Conservation (phyloP, 2,329 filamentous ascomycete genomes). For the Penicillium sp. region DNA sequence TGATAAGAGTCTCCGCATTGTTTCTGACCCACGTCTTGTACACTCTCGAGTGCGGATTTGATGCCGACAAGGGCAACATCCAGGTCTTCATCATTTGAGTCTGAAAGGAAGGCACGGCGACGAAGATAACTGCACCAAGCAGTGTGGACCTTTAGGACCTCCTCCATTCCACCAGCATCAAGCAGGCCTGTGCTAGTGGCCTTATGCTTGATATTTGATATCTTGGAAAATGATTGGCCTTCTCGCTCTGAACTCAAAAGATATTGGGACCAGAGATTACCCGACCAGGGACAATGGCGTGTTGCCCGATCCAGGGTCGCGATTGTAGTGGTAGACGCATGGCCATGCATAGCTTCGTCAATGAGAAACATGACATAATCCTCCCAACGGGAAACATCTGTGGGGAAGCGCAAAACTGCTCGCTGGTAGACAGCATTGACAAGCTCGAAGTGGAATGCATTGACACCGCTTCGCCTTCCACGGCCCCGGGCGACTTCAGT, state of each 20-base stretch:
- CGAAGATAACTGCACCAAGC: constrained; percentile 95
- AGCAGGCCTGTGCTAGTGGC: constrained; percentile 85
- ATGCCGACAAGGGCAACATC: constrained; percentile 92
- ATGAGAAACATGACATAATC: constrained; percentile 78
- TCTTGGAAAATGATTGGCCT: constrained; percentile 73
- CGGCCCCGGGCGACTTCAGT: constrained; percentile 75
- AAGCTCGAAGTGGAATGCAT: constrained; percentile 56
- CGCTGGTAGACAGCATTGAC: constrained; percentile 73
- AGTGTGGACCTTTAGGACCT: constrained; percentile 86
- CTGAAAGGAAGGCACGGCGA: constrained; percentile 76
- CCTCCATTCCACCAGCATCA: constrained; percentile 82
- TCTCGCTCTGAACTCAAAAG: constrained; percentile 83
- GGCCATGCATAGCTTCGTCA: constrained; percentile 54
- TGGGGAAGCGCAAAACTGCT: constrained; percentile 73
- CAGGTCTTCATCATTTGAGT: constrained; percentile 77
- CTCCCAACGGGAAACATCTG: constrained; percentile 77
- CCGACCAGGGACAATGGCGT: constrained; percentile 91
- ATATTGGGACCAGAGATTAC: constrained; percentile 86
- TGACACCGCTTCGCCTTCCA: constrained; percentile 49
- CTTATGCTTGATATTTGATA: constrained; percentile 88
- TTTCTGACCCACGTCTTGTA: constrained; percentile 76
- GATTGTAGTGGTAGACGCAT: constrained; percentile 57
- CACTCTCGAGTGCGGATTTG: constrained; percentile 81
- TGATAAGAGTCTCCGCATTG: constrained; percentile 76
- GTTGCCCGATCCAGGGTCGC: constrained; percentile 80